These are phyloP conservation scores for Hygrophila difformis DNA, from an alignment of 257 asterid species.

Conservation along the genomic window DNA sequence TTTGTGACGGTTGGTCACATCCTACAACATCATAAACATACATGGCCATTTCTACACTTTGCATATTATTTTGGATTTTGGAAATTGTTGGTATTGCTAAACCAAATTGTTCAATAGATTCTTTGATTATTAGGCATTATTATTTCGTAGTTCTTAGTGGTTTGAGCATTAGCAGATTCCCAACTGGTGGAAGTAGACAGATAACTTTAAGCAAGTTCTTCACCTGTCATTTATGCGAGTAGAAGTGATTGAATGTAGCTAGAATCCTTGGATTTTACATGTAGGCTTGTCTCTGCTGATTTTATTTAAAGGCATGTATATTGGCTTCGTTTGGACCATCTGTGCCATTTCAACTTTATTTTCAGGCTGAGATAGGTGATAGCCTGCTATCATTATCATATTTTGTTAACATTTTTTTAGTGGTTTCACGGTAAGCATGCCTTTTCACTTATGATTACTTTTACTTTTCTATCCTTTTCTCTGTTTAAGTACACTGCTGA, in stretches of 20 bases:
- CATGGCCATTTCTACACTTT: neutral
- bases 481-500: slow-evolving; percentile 4
- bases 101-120: neutral
- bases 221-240: slow-evolving; percentile 2
- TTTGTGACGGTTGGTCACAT: no score
- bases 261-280: neutral
- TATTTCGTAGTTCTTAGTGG: slow-evolving; percentile 6
- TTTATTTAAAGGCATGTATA: neutral
- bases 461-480: neutral
- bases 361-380: no score
- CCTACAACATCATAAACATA: no score
- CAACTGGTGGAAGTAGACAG: neutral
- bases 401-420: neutral
- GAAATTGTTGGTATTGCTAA: slow-evolving; percentile 2
- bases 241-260: neutral
- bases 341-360: no score
- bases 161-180: slow-evolving; percentile 8
- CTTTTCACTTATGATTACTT: slow-evolving; percentile 13
- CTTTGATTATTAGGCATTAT: slow-evolving; percentile 1
- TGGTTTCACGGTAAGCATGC: neutral
- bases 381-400: slow-evolving; percentile 5
- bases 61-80: slow-evolving; percentile 2
- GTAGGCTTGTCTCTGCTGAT: neutral
- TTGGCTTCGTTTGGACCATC: slow-evolving; percentile 1
- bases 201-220: slow-evolving; percentile 3